Conservation (phyloP, 805 yeast genomes). For the Clavispora phyllophila region DNA sequence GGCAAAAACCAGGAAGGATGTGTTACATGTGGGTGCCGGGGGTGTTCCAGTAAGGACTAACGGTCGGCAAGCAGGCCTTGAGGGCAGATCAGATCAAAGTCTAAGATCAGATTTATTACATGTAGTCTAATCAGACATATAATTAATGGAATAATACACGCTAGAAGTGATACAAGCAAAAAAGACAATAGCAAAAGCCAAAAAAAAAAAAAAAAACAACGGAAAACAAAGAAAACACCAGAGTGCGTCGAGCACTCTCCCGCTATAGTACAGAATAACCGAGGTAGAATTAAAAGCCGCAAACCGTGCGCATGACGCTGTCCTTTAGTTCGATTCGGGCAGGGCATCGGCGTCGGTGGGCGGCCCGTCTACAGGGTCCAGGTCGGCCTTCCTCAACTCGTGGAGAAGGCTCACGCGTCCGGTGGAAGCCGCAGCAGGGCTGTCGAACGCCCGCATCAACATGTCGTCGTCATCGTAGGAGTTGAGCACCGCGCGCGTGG, state of each 20-base stretch:
- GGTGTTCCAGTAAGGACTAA: constrained; percentile 75
- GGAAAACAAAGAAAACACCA: neutral
- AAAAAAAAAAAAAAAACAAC: neutral
- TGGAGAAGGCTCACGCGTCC: neutral
- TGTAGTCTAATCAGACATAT: too few relatives aligned
- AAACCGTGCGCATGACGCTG: neutral
- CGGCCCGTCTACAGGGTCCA: constrained; percentile 3
- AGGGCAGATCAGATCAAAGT: too few relatives aligned
- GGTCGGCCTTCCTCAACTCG: constrained; percentile 12
- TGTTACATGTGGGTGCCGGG: constrained; percentile 79
- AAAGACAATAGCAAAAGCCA: neutral
- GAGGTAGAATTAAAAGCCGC: neutral
- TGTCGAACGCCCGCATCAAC: constrained; percentile 38
- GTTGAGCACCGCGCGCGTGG: constrained; percentile 18
- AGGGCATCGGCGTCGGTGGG: neutral
- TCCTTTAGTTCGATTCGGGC: neutral
- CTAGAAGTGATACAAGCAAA: neutral
- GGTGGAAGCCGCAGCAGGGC: constrained; percentile 13
- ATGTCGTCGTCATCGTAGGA: constrained; percentile 44
- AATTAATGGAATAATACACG: constrained; percentile 2
- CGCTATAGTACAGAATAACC: neutral
- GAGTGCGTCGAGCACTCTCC: neutral
- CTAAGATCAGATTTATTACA: too few relatives aligned
- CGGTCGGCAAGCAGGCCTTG: too few relatives aligned
- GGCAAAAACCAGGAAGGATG: constrained; percentile 41